Conservation (phyloP, 352 stramenopile genomes). For the Phytopythium aichiense region DNA sequence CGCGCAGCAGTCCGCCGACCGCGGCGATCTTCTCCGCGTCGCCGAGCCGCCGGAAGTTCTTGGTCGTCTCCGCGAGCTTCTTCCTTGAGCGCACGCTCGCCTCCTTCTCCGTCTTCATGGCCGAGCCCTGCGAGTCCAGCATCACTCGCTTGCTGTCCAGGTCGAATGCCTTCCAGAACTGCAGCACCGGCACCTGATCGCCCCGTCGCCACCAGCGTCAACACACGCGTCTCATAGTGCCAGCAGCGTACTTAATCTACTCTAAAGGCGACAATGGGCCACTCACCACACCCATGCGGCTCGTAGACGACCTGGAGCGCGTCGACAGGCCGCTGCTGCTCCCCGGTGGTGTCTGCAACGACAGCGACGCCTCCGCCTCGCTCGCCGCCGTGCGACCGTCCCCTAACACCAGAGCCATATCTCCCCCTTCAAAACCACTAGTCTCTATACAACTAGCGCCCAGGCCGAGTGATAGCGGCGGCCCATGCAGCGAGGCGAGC, state of each 20-base stretch:
- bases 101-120: slow-evolving; percentile 86
- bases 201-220: too few relatives aligned
- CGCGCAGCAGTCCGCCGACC: slow-evolving; percentile 65
- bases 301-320: slow-evolving; percentile 12
- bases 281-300: slow-evolving; percentile 20
- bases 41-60: slow-evolving; percentile 68
- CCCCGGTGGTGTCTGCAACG: slow-evolving; percentile 3
- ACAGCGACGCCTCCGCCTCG: slow-evolving; percentile 4
- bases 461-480: not conserved
- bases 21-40: slow-evolving; percentile 69
- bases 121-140: slow-evolving; percentile 67
- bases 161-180: slow-evolving; percentile 88
- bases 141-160: slow-evolving; percentile 82
- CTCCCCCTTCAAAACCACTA: not conserved
- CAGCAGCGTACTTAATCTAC: too few relatives aligned
- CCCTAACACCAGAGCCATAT: not conserved
- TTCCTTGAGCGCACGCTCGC: slow-evolving; percentile 74
- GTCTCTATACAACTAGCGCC: not conserved
- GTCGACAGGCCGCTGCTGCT: slow-evolving; percentile 12
- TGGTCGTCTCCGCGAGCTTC: slow-evolving; percentile 82
- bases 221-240: too few relatives aligned
- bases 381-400: not conserved
- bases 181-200: slow-evolving; percentile 46
- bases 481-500: not conserved
- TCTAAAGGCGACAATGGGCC: too few relatives aligned